Evolutionary conservation across 1,139 yeast genomes (phyloP).

Genomic region (Meyerozyma smithsonii): DNA sequence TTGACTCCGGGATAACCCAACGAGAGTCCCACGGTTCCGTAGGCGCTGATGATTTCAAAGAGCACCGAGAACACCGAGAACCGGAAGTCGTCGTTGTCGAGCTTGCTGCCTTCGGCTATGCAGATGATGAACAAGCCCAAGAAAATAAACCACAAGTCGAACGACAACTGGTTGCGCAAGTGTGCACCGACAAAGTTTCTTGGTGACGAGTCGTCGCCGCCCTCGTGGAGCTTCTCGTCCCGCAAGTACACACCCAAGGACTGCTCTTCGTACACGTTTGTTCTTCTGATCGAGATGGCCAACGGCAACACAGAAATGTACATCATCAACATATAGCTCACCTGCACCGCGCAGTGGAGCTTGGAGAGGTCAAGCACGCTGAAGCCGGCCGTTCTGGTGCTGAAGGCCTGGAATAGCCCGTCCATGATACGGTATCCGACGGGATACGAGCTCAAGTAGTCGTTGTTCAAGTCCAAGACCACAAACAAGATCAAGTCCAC

Average conservation of each 20-base stretch:
- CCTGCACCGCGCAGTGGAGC: conserved; percentile 88
- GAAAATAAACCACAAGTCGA: conserved; percentile 91
- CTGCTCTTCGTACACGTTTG: conserved; percentile 96
- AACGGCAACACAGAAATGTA: conserved; percentile 93
- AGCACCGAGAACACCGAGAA: conserved; percentile 69
- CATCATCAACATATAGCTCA: conserved; percentile 95
- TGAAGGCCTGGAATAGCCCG: conserved; percentile 86
- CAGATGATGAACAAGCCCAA: conserved; percentile 82
- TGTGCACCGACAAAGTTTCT: conserved; percentile 80
- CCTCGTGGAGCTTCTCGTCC: conserved; percentile 29
- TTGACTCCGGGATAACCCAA: conserved; percentile 69
- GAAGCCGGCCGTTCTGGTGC: conserved; percentile 94
- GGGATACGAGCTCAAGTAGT: conserved; percentile 45
- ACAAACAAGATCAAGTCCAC: conserved; percentile 78
- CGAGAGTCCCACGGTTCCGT: conserved; percentile 92
- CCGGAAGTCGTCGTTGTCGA: conserved; percentile 41
- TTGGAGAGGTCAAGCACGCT: conserved; percentile 61
- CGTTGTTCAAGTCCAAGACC: conserved; percentile 63
- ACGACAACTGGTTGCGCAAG: conserved; percentile 84
- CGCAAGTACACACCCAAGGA: conserved; percentile 78
- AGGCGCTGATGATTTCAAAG: conserved; percentile 91
- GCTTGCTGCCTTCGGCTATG: conserved; percentile 70
- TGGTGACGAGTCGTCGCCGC: conserved; percentile 31
- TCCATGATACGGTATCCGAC: conserved; percentile 67
- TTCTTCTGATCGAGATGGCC: conserved; percentile 93